Evolutionary conservation across 257 asterid genomes (phyloP).

Genomic region (Solanum bulbocastanum): DNA sequence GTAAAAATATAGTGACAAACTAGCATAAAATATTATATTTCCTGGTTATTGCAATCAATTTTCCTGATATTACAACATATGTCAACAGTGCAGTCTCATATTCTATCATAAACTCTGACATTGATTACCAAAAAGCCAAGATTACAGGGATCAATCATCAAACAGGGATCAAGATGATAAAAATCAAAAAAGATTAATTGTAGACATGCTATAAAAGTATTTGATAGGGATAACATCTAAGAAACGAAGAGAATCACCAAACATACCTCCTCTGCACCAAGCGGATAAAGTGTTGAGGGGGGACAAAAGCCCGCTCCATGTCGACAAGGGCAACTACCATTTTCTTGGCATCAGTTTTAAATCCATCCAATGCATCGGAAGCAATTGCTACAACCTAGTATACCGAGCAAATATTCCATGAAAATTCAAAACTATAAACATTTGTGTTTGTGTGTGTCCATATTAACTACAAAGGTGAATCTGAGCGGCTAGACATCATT

Average conservation of each 20-base stretch:
- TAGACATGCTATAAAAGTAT: background rate
- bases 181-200: background rate
- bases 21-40: background rate
- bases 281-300: slow-evolving; percentile 96
- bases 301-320: slow-evolving; percentile 98
- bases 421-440: background rate
- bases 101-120: background rate
- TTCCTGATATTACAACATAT: background rate
- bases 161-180: background rate
- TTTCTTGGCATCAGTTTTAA: slow-evolving; percentile 72
- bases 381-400: slow-evolving; percentile 76
- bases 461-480: background rate
- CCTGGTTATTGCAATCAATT: background rate
- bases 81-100: background rate
- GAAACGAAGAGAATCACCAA: background rate
- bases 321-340: slow-evolving; percentile 99
- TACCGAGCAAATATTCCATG: background rate
- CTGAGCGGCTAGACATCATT: background rate
- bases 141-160: background rate
- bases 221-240: background rate
- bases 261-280: slow-evolving; percentile 89
- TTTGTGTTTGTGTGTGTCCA: too few relatives aligned
- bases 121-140: background rate
- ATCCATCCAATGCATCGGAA: slow-evolving; percentile 81
- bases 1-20: background rate